Base-by-base conservation (phyloP, 768 basidiomycete genomes). In the Leccinum truebloodii region DNA sequence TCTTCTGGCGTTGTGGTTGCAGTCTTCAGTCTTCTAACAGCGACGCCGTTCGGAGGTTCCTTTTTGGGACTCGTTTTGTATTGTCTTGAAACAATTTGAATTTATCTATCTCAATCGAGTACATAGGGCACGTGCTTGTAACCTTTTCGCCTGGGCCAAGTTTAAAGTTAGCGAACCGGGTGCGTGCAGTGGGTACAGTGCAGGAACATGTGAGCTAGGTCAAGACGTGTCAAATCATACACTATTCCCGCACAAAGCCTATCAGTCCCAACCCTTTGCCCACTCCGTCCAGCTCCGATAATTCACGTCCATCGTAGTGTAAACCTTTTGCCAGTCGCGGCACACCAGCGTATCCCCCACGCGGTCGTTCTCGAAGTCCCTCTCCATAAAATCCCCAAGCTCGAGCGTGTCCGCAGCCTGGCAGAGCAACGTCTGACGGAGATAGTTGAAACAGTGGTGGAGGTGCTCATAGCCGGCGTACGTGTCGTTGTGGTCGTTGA, bases 351-450 rank as follows among this genome's bases (percentile, higher is more conserved):
- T 64, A 44, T 64, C 63, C 14, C 63, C 63, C 8, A 65, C 52
- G n/a, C 55, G 52, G 1, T 64, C 55, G 1, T 50, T 39, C 32
- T 64, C 58, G 9, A 50, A 65, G 41, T 65, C 55, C 30, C 8
- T 60, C 46, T 60, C 55, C 63, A 64, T 57, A n/a, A 65, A 64
- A 52, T 64, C 63, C 10, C 63, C 63, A 9, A 64, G 52, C 9
- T 64, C 63, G 4, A 64, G 63, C 37, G 54, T 57, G 8, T 64
- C 63, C 48, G 55, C 63, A 8, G 63, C 63, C 51, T 64, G 58
- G 57, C 63, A 64, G 6, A 64, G 44, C n/a, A 64, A 18, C 3
- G 52, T 61, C 22, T 64, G 63, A 1, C 63, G 63, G 3, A 64
- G 32, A 41, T 64, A 65, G 2, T 64, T 64, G 46, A 64, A 57